These are phyloP conservation scores for Cicer arietinum DNA, from an alignment of 306 rosid genomes.

Conservation along the genomic window DNA sequence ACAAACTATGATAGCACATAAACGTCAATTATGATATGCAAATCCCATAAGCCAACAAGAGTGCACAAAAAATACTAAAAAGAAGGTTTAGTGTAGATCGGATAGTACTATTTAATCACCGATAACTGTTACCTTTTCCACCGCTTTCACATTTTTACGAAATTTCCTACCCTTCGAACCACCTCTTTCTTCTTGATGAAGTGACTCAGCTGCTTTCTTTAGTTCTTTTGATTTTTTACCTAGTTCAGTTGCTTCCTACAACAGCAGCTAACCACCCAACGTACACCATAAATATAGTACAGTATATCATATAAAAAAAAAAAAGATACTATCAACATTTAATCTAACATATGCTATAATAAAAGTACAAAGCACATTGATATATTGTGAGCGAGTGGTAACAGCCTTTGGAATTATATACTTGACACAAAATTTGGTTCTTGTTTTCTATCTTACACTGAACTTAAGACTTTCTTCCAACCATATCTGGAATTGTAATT, in stretches of 20 bases:
- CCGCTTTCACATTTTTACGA: slow-evolving; percentile 87
- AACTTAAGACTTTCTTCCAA: neutral
- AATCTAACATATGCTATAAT: neutral
- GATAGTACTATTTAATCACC: slow-evolving; percentile 11
- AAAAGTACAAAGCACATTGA: slow-evolving; percentile 64
- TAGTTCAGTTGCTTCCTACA: slow-evolving; percentile 91
- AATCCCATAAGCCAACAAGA: slow-evolving; percentile 29
- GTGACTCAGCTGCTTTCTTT: slow-evolving; percentile 86
- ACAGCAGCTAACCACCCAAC: slow-evolving; percentile 33
- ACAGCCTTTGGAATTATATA: slow-evolving; percentile 73
- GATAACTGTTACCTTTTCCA: slow-evolving; percentile 67
- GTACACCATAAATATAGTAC: slow-evolving; percentile 32
- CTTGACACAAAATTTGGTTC: neutral
- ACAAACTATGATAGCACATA: slow-evolving; percentile 33
- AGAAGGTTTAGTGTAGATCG: neutral
- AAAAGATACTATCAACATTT: slow-evolving; percentile 13
- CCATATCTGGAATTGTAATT: neutral
- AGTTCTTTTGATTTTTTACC: slow-evolving; percentile 88
- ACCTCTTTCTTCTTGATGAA: slow-evolving; percentile 87
- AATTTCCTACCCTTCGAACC: slow-evolving; percentile 90
- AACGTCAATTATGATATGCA: slow-evolving; percentile 19
- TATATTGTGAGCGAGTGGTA: slow-evolving; percentile 93
- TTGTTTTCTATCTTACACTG: neutral
- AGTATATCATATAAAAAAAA: slow-evolving; percentile 1
- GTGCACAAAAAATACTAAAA: slow-evolving; percentile 16